phyloP scores from a whole-genome alignment of 2,329 filamentous ascomycete genomes.

The Trichoderma afroharzianum region DNA sequence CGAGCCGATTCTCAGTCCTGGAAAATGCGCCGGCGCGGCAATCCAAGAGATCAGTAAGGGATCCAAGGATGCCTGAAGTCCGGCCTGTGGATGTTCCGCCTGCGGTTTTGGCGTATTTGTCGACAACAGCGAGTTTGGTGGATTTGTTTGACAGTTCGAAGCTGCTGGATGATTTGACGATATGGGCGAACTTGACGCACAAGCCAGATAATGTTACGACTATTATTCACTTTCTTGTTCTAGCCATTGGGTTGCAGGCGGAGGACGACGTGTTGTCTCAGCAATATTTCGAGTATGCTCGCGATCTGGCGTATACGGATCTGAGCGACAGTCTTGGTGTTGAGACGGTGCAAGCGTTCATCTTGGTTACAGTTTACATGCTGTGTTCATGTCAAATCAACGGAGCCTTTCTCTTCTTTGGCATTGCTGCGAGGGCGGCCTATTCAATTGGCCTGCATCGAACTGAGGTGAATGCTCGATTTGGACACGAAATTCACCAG shows the following conservation, averaged over 20 bases:
- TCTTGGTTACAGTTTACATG: constrained; percentile 52
- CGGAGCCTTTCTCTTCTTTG: constrained; percentile 52
- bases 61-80: constrained; percentile 26
- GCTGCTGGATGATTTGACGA: constrained; percentile 38
- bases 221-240: constrained; percentile 46
- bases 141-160: constrained; percentile 45
- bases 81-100: constrained; percentile 25
- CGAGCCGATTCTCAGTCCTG: constrained; percentile 47
- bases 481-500: constrained; percentile 41
- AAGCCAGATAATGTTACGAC: constrained; percentile 37
- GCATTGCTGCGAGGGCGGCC: constrained; percentile 49
- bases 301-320: constrained; percentile 41
- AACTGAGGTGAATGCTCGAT: constrained; percentile 51
- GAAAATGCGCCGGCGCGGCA: constrained; percentile 39
- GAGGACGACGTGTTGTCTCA: constrained; percentile 40
- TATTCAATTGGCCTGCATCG: constrained; percentile 53
- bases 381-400: constrained; percentile 54
- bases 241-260: constrained; percentile 47
- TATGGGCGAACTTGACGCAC: constrained; percentile 38
- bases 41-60: constrained; percentile 8
- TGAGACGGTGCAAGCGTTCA: constrained; percentile 48
- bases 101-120: constrained; percentile 36
- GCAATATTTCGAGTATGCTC: constrained; percentile 49
- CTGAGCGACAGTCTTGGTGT: constrained; percentile 47
- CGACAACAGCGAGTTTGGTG: constrained; percentile 43